Evolutionary conservation across 2,329 filamentous ascomycete genomes (phyloP).

Genomic region (Eutypa lata): DNA sequence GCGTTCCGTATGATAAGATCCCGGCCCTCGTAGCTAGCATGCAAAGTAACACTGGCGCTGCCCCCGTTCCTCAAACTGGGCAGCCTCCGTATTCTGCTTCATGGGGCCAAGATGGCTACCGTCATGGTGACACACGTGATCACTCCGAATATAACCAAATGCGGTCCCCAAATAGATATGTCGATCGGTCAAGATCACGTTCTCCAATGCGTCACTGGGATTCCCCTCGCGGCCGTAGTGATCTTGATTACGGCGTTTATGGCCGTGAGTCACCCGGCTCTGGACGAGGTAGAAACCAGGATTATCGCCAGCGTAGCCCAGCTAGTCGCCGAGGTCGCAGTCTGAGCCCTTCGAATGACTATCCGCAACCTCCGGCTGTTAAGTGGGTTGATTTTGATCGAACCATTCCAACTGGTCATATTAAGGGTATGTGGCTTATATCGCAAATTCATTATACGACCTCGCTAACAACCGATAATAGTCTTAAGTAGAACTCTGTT

Average conservation of each 20-base stretch:
- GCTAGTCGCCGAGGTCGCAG: slow-evolving; percentile 65
- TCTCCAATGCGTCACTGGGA: slow-evolving; percentile 76
- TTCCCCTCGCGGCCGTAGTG: slow-evolving; percentile 61
- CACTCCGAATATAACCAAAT: slow-evolving; percentile 52
- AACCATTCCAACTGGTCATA: slow-evolving; percentile 68
- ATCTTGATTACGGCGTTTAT: slow-evolving; percentile 67
- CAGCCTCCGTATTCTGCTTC: slow-evolving; percentile 40
- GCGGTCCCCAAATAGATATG: slow-evolving; percentile 60
- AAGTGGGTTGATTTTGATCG: slow-evolving; percentile 83
- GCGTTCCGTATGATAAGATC: slow-evolving; percentile 75
- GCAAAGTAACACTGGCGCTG: slow-evolving; percentile 35
- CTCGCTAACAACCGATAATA: slow-evolving; percentile 22
- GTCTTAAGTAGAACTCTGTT: slow-evolving; percentile 94
- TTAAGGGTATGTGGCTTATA: slow-evolving; percentile 71
- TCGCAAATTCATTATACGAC: neutral
- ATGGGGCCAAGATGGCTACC: slow-evolving; percentile 34
- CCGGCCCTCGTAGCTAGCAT: slow-evolving; percentile 55
- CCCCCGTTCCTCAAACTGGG: slow-evolving; percentile 34
- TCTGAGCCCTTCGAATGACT: slow-evolving; percentile 48
- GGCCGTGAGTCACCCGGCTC: slow-evolving; percentile 65
- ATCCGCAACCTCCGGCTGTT: slow-evolving; percentile 27
- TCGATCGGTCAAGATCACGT: slow-evolving; percentile 70
- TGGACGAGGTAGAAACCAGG: slow-evolving; percentile 55
- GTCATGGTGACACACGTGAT: slow-evolving; percentile 51
- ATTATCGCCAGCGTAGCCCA: slow-evolving; percentile 89